Evolutionary conservation across 139 green algal species (phyloP).

Genomic region (Chlorella sp.): DNA sequence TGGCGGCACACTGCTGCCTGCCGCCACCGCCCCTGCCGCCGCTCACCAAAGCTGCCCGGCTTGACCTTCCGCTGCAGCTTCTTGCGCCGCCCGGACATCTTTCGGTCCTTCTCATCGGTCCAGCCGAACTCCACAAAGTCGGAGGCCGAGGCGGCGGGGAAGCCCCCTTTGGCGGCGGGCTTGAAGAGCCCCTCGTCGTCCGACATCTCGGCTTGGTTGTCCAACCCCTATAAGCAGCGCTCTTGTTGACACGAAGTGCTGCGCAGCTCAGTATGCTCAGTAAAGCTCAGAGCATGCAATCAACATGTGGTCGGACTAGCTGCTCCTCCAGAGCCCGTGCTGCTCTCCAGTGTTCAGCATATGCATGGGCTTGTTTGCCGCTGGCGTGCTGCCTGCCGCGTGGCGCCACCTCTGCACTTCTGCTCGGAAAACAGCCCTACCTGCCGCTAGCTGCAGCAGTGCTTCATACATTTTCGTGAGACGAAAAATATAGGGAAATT

Average conservation of each 20-base stretch:
- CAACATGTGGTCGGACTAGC: too few species aligned
- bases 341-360: too few species aligned
- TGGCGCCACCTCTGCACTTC: too few species aligned
- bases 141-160: neutral
- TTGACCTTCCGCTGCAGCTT: conserved; percentile 69
- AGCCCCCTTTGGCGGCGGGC: neutral
- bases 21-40: neutral
- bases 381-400: neutral
- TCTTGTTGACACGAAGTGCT: neutral
- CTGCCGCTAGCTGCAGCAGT: too few species aligned
- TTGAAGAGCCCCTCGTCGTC: conserved; percentile 1
- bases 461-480: too few species aligned
- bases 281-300: neutral
- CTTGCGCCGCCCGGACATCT: conserved; percentile 49
- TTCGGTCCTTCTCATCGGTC: conserved; percentile 34
- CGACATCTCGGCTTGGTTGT: neutral
- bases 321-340: too few species aligned
- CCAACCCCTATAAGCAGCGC: neutral
- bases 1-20: neutral
- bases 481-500: too few species aligned
- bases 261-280: neutral
- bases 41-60: conserved; percentile 73
- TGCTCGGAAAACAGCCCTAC: too few species aligned
- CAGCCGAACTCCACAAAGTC: conserved; percentile 44
- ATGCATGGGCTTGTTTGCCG: too few species aligned